Percentiles rank a stretch among this genome's conserved stretches.
Evolutionary conservation across 164 flowering plant species (phyloP).

Genomic region (Nelumbo lutea): DNA sequence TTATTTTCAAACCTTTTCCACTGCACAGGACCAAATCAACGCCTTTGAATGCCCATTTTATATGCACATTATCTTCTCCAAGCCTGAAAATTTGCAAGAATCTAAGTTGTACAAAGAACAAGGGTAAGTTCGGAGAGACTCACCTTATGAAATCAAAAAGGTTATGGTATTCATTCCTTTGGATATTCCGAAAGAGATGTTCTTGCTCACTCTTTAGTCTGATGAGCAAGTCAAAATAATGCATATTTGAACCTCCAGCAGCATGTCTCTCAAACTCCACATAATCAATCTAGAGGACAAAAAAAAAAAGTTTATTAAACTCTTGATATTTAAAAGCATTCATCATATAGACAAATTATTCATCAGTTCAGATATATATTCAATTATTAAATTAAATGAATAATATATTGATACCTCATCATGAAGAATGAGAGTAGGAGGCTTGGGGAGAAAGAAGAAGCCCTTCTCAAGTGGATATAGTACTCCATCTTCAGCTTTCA

Average conservation of each 20-base stretch:
- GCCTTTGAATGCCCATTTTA: not conserved
- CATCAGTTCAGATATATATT: too few relatives aligned
- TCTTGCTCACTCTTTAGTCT: slow-evolving; percentile 81
- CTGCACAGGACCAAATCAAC: slow-evolving; percentile 31
- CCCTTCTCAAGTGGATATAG: slow-evolving; percentile 94
- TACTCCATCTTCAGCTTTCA: slow-evolving; percentile 99
- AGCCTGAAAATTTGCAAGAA: too few relatives aligned
- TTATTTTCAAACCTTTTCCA: slow-evolving; percentile 77
- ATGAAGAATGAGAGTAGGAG: slow-evolving; percentile 96
- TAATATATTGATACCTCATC: slow-evolving; percentile 59
- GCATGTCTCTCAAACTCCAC: slow-evolving; percentile 97
- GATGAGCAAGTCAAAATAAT: slow-evolving; percentile 90
- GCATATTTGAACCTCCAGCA: slow-evolving; percentile 95
- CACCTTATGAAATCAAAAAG: slow-evolving; percentile 85
- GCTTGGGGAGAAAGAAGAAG: slow-evolving; percentile 96
- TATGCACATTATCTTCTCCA: too few relatives aligned
- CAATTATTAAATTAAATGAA: not conserved
- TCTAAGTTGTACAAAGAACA: too few relatives aligned
- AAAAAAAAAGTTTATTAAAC: not conserved
- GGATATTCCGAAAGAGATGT: slow-evolving; percentile 90
- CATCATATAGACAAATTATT: too few relatives aligned
- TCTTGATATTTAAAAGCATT: too few relatives aligned
- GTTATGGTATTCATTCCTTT: slow-evolving; percentile 88
- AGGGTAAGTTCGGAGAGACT: not conserved
- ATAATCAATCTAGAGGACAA: slow-evolving; percentile 61